These are phyloP conservation scores for Phallus indusiatus DNA, from an alignment of 768 basidiomycete genomes.

Conservation along the genomic window DNA sequence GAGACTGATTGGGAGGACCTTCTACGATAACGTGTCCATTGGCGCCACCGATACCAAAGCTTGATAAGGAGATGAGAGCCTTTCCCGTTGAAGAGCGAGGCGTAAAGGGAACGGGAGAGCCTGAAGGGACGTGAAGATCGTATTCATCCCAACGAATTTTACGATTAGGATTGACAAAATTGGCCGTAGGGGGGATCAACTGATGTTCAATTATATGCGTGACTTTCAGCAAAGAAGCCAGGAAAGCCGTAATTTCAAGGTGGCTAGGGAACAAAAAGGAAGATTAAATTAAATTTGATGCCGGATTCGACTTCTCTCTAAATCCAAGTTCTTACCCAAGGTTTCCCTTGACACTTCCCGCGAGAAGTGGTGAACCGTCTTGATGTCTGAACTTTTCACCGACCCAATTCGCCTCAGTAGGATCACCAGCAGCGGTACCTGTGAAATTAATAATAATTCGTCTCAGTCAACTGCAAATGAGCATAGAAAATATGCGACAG, in stretches of 20 bases:
- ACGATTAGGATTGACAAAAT: conserved; percentile 27
- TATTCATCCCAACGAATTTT: conserved; percentile 31
- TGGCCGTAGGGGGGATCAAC: conserved; percentile 32
- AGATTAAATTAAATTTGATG: neutral
- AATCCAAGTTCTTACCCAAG: conserved; percentile 27
- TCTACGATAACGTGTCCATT: conserved; percentile 35
- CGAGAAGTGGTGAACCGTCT: conserved; percentile 21
- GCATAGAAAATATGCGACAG: neutral
- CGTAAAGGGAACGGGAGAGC: conserved; percentile 19
- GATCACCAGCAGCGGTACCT: conserved; percentile 38
- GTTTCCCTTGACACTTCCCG: conserved; percentile 40
- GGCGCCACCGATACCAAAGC: conserved; percentile 36
- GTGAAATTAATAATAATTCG: neutral
- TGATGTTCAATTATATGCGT: conserved; percentile 27
- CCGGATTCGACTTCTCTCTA: neutral
- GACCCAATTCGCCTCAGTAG: conserved; percentile 41
- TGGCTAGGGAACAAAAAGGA: conserved; percentile 27
- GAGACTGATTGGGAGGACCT: conserved; percentile 8
- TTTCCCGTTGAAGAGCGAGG: conserved; percentile 16
- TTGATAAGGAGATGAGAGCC: conserved; percentile 31
- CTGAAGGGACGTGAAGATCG: conserved; percentile 25
- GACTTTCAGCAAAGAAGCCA: conserved; percentile 37
- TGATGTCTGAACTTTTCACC: conserved; percentile 27
- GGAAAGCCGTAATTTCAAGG: conserved; percentile 33
- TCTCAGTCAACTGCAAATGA: no score